These are phyloP conservation scores for Fusarium subglutinans DNA, from an alignment of 2,329 filamentous ascomycete genomes.

Conservation along the genomic window DNA sequence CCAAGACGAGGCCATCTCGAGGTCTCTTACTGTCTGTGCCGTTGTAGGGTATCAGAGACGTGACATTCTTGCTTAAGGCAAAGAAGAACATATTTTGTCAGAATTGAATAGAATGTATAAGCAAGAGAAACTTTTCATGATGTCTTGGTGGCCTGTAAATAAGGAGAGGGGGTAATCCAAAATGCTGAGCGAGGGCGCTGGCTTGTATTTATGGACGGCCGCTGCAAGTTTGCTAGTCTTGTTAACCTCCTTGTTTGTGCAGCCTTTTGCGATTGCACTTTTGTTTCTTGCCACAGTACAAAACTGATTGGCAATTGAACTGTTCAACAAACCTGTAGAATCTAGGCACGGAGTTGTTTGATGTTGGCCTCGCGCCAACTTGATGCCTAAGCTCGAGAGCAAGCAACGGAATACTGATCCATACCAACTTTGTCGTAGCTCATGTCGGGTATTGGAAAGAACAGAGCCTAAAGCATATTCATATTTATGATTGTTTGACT, in stretches of 20 bases:
- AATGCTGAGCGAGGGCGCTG: neutral
- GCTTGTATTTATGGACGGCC: neutral
- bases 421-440: neutral
- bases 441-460: neutral
- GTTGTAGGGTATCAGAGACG: no score
- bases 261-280: neutral
- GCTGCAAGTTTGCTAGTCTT: neutral
- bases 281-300: neutral
- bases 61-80: no score
- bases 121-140: neutral
- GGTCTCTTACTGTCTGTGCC: neutral
- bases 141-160: accelerated
- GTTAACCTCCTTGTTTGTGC: no score
- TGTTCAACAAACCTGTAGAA: accelerated
- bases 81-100: neutral
- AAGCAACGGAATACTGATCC: no score
- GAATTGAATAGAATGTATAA: neutral
- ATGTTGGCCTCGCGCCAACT: neutral
- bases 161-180: neutral
- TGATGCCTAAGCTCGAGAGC: neutral
- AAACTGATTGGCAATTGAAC: accelerated
- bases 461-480: accelerated
- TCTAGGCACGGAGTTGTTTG: neutral
- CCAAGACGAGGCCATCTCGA: neutral
- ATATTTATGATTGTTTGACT: neutral